Evolutionary conservation across 306 rosid genomes (phyloP).

Genomic region (Cucurbita maxima): DNA sequence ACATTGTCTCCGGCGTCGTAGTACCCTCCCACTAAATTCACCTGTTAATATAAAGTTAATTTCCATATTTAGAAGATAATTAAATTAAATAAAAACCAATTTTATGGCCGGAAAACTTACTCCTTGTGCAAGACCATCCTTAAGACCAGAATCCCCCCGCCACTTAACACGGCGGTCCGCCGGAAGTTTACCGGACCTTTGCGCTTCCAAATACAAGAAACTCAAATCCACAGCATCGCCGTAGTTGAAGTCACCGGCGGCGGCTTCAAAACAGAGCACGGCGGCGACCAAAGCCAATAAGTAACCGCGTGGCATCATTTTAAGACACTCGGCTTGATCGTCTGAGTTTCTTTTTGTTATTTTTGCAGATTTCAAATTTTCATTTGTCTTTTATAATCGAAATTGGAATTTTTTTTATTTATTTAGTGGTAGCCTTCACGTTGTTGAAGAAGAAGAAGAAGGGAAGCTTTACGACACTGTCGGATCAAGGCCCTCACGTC

Average conservation of each 20-base stretch:
- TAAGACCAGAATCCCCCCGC: conserved; percentile 72
- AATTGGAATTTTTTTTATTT: neutral
- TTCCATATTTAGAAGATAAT: no score
- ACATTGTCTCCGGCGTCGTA: conserved; percentile 95
- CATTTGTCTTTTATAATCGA: neutral
- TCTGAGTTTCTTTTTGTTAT: neutral
- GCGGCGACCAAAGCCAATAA: conserved; percentile 17
- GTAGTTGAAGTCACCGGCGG: conserved; percentile 29
- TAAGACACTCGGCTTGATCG: neutral
- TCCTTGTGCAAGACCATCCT: conserved; percentile 65
- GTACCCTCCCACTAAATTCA: conserved; percentile 77
- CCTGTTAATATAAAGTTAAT: conserved; percentile 15
- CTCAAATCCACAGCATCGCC: conserved; percentile 65
- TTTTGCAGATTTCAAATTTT: neutral
- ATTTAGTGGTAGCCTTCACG: conserved; percentile 7
- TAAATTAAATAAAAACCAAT: neutral
- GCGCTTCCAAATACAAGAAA: conserved; percentile 70
- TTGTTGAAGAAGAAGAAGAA: conserved; percentile 7
- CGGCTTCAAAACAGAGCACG: conserved; percentile 9
- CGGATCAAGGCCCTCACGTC: conserved; percentile 13
- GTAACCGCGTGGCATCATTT: neutral
- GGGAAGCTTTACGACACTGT: neutral
- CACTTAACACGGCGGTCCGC: conserved; percentile 36
- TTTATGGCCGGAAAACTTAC: conserved; percentile 12
- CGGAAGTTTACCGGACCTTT: conserved; percentile 63